Evolutionary conservation across 148 eudicot species (phyloP), one percentile per base, ranked within the genome.

Genomic region (Cornus florida): DNA sequence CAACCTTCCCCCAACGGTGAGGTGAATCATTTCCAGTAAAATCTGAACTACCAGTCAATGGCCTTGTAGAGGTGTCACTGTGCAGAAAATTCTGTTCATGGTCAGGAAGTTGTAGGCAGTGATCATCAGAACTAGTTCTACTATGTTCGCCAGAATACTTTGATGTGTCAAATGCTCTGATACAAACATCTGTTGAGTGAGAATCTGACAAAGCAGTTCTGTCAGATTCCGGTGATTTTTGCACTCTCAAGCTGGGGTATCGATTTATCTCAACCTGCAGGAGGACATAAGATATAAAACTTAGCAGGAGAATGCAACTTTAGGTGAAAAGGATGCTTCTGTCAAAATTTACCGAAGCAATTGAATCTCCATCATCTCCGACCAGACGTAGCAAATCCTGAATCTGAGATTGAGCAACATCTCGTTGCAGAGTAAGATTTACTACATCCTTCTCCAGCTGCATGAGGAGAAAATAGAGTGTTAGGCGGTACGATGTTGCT

Each of bases 391-490:
- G 82, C 88, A 93, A 72, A 78, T 92, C 90, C 80, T 89, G 92
- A 86, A 93, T 81, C 87, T 90, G 92, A 70, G 97, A 85, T 76
- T 87, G 85, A 78, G 97, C 97, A 59, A 88, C 86, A 74, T 96
- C 91, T 83, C 92, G 86, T 79, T 91, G 94, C 88, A 78, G 72
- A 75, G 91, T 90, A 69, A 96, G 83, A 79, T 93, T 97, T 69
- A 85, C 85, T 38, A 93, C 78, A 74, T 91, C 89, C 77, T 88
- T 88, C 87, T 93, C 95, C 77, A 96, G 83, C 99, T 96, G 72
- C 53, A 81, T 66, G 41, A 22, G 48, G 10, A 43, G 48, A 43
- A 43, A 43, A 35, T 35, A 35, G 48, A 43, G 35, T 59, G 68
- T 10, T 66, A 31, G 46, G 50, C 28, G 3, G 59, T 35, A 57